phyloP scores from a whole-genome alignment of 176 grass and related monocot species.

The Oryza punctata region DNA sequence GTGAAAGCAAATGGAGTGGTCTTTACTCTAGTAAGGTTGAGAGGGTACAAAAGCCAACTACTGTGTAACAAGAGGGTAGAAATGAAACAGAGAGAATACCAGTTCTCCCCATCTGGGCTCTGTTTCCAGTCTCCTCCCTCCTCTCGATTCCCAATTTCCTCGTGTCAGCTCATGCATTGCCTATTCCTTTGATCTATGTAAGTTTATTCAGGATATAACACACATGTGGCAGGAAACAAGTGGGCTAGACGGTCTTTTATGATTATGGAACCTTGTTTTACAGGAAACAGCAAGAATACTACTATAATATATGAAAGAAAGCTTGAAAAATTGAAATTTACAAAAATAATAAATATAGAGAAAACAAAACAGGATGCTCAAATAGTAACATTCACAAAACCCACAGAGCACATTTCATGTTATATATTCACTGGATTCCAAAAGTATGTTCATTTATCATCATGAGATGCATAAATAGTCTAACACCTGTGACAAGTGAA shows the following conservation, averaged over 20 bases:
- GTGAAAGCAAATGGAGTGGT: not conserved
- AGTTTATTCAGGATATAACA: not conserved
- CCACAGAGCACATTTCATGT: not conserved
- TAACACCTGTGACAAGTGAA: not conserved
- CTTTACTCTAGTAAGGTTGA: not conserved
- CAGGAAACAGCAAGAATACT: slow-evolving; percentile 5
- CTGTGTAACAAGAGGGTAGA: not conserved
- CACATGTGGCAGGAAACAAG: slow-evolving; percentile 8
- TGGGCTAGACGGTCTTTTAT: not conserved
- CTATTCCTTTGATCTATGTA: not conserved
- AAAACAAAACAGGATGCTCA: not conserved
- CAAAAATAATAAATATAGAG: not conserved
- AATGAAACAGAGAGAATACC: not conserved
- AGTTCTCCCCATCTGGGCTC: not conserved
- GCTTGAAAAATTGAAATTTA: not conserved
- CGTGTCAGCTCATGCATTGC: not conserved
- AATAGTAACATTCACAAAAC: slow-evolving; percentile 3
- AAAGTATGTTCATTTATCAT: not conserved
- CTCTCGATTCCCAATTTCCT: not conserved
- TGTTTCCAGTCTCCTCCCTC: not conserved
- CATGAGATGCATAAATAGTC: not conserved
- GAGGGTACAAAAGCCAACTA: not conserved
- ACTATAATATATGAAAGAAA: not conserved
- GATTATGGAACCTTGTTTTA: slow-evolving; percentile 7
- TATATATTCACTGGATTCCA: not conserved